These are phyloP conservation scores for Eucalyptus polyanthemos DNA, from an alignment of 345 rosid species.

Conservation along the genomic window DNA sequence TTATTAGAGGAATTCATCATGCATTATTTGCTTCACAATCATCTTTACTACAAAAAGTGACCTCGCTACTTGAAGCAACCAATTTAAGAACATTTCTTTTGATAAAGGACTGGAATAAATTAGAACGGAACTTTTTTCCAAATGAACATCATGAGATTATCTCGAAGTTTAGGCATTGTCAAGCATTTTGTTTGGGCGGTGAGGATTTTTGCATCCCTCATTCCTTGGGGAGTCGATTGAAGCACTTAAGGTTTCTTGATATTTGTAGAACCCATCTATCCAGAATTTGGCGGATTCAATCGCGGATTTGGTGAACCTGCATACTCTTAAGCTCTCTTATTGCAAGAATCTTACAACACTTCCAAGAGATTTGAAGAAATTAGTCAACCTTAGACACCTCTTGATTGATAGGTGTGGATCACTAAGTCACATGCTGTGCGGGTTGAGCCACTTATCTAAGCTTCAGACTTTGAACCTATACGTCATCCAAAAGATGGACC, in stretches of 20 bases:
- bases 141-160: neutral
- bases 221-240: neutral
- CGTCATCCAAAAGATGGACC: neutral
- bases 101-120: neutral
- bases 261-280: neutral
- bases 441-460: neutral
- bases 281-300: fast-evolving
- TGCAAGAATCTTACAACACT: neutral
- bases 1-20: neutral
- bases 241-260: neutral
- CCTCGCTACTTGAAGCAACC: neutral
- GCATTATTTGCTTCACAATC: neutral
- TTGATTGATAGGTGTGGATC: neutral
- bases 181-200: neutral
- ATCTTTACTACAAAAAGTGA: neutral
- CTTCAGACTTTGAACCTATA: neutral
- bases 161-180: neutral
- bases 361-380: neutral
- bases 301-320: neutral
- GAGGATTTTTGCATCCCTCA: neutral
- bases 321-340: neutral
- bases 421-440: neutral
- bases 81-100: neutral
- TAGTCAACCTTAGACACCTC: neutral
- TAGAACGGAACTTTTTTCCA: fast-evolving